A percentile compares a stretch with the other conserved stretches of the same genome.
Conservation (phyloP, 1,284 basidiomycete species). For the Apiotrichum mycotoxinovorans region DNA sequence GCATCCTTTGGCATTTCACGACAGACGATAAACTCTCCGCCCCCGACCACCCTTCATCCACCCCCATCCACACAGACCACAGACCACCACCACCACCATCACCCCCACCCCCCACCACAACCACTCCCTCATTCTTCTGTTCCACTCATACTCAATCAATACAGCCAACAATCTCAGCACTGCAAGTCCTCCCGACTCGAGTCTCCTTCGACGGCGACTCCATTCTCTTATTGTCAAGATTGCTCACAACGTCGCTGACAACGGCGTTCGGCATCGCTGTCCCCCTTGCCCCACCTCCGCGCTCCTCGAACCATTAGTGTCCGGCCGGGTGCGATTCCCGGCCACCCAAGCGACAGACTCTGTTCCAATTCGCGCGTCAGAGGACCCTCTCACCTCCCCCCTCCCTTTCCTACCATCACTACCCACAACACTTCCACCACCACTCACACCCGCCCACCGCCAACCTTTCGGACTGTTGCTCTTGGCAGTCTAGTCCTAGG, state of each 20-base stretch:
- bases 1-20: no score
- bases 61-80: neutral
- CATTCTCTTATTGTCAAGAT: neutral
- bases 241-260: neutral
- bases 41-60: no score
- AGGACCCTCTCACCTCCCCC: neutral
- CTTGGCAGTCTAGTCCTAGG: no score
- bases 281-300: neutral
- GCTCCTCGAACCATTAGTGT: neutral
- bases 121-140: no score
- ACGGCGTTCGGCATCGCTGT: neutral
- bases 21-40: no score
- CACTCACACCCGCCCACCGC: no score
- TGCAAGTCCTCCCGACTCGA: neutral
- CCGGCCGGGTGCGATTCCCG: constrained; percentile 25
- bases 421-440: neutral
- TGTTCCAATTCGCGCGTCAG: neutral
- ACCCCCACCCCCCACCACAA: no score
- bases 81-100: neutral
- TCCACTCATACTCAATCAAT: neutral
- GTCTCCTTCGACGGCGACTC: neutral
- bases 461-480: no score
- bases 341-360: constrained; percentile 5
- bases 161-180: neutral
- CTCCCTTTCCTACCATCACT: neutral